A percentile compares a stretch with the other conserved stretches of the same genome.
phyloP scores from a whole-genome alignment of 768 basidiomycete genomes.

The Cystofilobasidium ferigula region DNA sequence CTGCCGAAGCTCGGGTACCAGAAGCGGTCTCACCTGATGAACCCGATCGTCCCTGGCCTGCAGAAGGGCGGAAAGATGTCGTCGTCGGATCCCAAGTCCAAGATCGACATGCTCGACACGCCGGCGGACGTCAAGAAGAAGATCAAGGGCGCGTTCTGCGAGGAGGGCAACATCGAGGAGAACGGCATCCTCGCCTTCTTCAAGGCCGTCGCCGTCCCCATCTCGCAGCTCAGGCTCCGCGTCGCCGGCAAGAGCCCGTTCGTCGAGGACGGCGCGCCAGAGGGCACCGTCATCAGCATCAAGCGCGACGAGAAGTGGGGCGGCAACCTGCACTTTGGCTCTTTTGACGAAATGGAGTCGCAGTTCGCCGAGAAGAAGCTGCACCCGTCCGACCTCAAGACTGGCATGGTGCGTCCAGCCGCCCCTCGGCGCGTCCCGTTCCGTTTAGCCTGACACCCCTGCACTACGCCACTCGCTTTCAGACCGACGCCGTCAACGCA shows the following conservation, averaged over 20 bases:
- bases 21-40: constrained; percentile 97
- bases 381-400: constrained; percentile 85
- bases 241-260: constrained; percentile 46
- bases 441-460: neutral
- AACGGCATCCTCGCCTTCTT: constrained; percentile 84
- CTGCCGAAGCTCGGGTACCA: constrained; percentile 83
- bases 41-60: constrained; percentile 89
- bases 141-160: constrained; percentile 84
- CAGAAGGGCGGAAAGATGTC: constrained; percentile 90
- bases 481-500: constrained; percentile 53
- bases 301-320: constrained; percentile 68
- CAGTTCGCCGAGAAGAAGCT: constrained; percentile 67
- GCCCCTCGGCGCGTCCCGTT: neutral
- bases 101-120: constrained; percentile 91
- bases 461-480: neutral
- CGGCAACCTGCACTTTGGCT: constrained; percentile 51
- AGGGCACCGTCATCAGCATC: constrained; percentile 71
- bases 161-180: constrained; percentile 74
- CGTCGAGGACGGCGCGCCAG: constrained; percentile 56
- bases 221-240: constrained; percentile 56
- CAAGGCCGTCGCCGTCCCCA: constrained; percentile 75
- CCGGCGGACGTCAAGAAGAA: constrained; percentile 75
- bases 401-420: constrained; percentile 44
- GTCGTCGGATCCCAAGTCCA: constrained; percentile 90
- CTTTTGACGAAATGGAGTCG: constrained; percentile 54